Conservation (phyloP, 352 stramenopile species). For the Pythium coloratum region DNA sequence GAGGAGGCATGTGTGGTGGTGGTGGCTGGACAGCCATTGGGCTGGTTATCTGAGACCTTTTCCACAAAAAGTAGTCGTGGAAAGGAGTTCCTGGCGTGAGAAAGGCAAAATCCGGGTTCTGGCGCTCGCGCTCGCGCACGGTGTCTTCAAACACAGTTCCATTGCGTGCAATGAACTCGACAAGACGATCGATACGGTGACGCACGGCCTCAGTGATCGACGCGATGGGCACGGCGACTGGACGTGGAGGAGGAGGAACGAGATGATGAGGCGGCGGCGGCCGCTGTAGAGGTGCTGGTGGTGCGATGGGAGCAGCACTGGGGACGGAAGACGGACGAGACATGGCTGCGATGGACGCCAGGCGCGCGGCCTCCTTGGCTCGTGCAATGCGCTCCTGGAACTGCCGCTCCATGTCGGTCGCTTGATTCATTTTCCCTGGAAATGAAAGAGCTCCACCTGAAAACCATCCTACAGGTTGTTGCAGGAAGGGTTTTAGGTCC, state of each 20-base stretch:
- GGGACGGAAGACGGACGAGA: conserved; percentile 18
- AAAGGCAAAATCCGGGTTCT: conserved; percentile 64
- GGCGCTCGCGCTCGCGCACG: conserved; percentile 37
- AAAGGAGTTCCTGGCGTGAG: conserved; percentile 39
- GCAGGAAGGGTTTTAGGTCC: too few species aligned
- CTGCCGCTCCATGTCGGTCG: conserved; percentile 21
- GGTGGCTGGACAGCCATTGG: neutral
- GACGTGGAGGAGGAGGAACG: conserved; percentile 1
- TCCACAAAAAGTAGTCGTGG: conserved; percentile 56
- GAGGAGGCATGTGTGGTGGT: neutral
- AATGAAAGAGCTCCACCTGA: too few species aligned
- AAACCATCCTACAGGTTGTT: too few species aligned
- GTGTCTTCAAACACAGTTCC: conserved; percentile 56
- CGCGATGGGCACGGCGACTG: conserved; percentile 6
- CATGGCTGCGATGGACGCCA: conserved; percentile 47
- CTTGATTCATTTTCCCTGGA: neutral
- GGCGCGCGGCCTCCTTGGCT: conserved; percentile 50
- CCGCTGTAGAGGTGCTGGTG: neutral
- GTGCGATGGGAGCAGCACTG: neutral
- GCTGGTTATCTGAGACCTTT: conserved; percentile 34
- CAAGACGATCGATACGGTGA: conserved; percentile 55
- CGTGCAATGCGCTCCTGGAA: conserved; percentile 61
- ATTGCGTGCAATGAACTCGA: conserved; percentile 64
- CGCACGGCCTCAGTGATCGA: conserved; percentile 39
- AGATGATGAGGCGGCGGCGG: conserved; percentile 14